phyloP scores from a whole-genome alignment of 148 eudicot species.

The Arctostaphylos glauca region DNA sequence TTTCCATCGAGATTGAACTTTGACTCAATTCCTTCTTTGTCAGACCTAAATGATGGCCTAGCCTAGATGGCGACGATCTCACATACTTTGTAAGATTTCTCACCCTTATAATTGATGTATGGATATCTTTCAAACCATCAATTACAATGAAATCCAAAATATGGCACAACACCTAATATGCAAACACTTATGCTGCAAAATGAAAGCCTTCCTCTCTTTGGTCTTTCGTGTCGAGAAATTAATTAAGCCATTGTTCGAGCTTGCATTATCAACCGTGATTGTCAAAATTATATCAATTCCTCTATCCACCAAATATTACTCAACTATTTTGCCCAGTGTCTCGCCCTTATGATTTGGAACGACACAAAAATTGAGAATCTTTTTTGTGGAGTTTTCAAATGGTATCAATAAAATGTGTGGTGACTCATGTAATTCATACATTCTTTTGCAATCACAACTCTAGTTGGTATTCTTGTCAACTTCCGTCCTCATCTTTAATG shows the following conservation, averaged over 20 bases:
- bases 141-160: neutral
- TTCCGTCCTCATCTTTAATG: neutral
- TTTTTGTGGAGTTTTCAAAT: constrained; percentile 21
- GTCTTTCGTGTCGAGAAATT: neutral
- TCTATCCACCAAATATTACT: constrained; percentile 4
- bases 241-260: constrained; percentile 14
- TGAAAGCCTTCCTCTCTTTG: neutral
- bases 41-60: neutral
- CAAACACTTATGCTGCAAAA: neutral
- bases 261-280: constrained; percentile 18
- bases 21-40: neutral
- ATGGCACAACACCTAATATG: neutral
- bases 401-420: neutral
- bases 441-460: neutral
- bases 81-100: neutral
- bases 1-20: neutral
- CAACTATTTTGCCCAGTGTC: constrained; percentile 1
- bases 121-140: neutral
- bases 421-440: constrained; percentile 9
- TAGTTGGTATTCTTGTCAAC: neutral
- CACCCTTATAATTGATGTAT: neutral
- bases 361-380: constrained; percentile 15
- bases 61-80: too few relatives aligned
- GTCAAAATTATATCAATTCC: constrained; percentile 13
- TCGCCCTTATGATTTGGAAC: constrained; percentile 20